phyloP scores from a whole-genome alignment of 2,329 filamentous ascomycete genomes.

The Pyrenochaeta sp. region DNA sequence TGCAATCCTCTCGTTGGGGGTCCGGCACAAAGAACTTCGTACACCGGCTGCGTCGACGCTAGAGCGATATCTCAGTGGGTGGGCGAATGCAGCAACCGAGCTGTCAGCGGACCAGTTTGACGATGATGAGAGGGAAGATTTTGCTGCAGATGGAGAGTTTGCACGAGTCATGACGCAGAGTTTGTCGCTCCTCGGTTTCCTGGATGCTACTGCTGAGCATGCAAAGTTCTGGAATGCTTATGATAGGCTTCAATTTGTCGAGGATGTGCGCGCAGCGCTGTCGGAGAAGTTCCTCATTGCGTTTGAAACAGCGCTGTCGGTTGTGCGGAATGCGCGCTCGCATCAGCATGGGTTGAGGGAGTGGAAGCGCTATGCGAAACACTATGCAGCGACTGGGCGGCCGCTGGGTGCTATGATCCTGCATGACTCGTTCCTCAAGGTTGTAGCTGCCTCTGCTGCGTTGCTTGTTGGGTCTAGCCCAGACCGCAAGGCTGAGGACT shows the following conservation, averaged over 20 bases:
- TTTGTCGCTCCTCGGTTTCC: conserved; percentile 87
- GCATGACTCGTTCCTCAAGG: conserved; percentile 85
- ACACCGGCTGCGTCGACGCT: conserved; percentile 72
- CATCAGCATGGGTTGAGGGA: conserved; percentile 74
- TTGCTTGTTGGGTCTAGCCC: conserved; percentile 70
- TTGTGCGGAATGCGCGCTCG: conserved; percentile 80
- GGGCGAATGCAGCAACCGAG: conserved; percentile 67
- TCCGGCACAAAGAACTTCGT: conserved; percentile 74
- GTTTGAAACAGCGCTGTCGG: conserved; percentile 89
- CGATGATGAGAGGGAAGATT: conserved; percentile 63
- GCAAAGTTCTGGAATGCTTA: conserved; percentile 81
- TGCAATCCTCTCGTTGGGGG: conserved; percentile 82
- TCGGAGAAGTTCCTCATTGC: conserved; percentile 86
- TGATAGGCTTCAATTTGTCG: conserved; percentile 77
- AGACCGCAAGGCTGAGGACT: conserved; percentile 65
- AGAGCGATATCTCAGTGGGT: conserved; percentile 76
- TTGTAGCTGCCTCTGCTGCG: conserved; percentile 81
- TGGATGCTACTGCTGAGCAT: conserved; percentile 81
- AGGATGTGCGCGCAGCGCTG: conserved; percentile 75
- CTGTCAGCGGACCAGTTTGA: conserved; percentile 63
- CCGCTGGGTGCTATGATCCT: conserved; percentile 92
- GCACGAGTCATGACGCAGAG: conserved; percentile 77
- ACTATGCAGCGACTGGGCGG: conserved; percentile 80
- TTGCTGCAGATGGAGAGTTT: conserved; percentile 59
- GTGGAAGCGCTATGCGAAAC: conserved; percentile 86